Evolutionary conservation across 768 basidiomycete species (phyloP).

Genomic region (Lyophyllum shimeji): DNA sequence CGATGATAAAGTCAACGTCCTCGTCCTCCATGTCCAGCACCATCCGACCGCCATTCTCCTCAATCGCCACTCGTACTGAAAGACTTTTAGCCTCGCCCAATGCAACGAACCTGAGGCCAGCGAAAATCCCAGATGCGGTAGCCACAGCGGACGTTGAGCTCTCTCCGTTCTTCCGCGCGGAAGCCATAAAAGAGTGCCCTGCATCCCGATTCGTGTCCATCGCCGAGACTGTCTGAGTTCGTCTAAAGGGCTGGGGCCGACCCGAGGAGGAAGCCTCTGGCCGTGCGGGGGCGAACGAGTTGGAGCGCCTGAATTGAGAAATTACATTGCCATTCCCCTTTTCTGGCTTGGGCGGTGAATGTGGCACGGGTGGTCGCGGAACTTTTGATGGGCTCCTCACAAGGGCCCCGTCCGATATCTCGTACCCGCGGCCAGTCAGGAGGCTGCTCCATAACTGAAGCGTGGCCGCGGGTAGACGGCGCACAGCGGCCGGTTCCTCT

Average conservation of each 20-base stretch:
- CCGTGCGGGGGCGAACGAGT: constrained; percentile 57
- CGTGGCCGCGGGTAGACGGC: constrained; percentile 60
- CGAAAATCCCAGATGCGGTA: constrained; percentile 41
- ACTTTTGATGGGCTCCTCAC: constrained; percentile 59
- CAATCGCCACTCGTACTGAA: constrained; percentile 59
- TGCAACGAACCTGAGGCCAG: constrained; percentile 54
- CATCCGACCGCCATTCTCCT: constrained; percentile 55
- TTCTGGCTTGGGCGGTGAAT: constrained; percentile 16
- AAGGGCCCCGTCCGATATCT: constrained; percentile 56
- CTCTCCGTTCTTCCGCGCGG: constrained; percentile 17
- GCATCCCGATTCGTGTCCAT: constrained; percentile 1
- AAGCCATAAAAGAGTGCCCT: constrained; percentile 14
- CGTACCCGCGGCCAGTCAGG: constrained; percentile 66
- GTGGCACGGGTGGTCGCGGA: constrained; percentile 17
- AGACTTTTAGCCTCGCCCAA: constrained; percentile 66
- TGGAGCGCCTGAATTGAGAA: constrained; percentile 58
- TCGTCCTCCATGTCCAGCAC: constrained; percentile 43
- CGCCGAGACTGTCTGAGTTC: constrained; percentile 32
- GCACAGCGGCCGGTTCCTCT: constrained; percentile 57
- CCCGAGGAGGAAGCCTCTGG: constrained; percentile 18
- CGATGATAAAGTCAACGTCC: constrained; percentile 64
- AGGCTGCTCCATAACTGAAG: constrained; percentile 72
- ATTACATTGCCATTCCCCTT: constrained; percentile 42
- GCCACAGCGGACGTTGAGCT: constrained; percentile 16
- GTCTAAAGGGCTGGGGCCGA: constrained; percentile 46